Conservation (phyloP, 306 rosid genomes). For the Lathyrus sativus region DNA sequence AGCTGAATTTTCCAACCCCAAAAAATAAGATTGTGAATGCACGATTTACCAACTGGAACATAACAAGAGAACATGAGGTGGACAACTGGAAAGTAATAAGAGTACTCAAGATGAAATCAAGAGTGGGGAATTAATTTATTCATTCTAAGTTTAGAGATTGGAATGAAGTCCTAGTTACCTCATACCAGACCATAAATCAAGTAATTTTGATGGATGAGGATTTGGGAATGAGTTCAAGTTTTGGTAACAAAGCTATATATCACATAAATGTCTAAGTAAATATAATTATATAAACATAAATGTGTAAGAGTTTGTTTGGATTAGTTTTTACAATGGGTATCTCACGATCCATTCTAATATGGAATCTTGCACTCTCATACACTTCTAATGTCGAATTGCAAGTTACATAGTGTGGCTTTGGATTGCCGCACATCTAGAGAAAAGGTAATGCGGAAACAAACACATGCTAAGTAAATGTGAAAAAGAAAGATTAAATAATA, state of each 20-base stretch:
- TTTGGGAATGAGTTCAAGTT: background rate
- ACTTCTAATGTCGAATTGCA: no score
- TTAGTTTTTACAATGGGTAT: no score
- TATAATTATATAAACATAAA: conserved; percentile 8
- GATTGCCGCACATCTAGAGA: no score
- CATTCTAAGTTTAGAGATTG: background rate
- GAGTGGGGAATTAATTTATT: background rate
- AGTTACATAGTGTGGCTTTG: no score
- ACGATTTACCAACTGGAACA: conserved; percentile 2
- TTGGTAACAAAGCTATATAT: conserved; percentile 21
- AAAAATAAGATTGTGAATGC: background rate
- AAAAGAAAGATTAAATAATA: conserved; percentile 21
- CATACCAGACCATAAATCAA: background rate
- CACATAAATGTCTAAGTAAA: conserved; percentile 6
- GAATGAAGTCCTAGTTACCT: background rate
- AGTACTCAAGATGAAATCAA: background rate
- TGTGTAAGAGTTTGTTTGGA: background rate
- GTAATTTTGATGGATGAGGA: conserved; percentile 12
- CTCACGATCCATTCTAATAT: no score
- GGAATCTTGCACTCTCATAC: no score
- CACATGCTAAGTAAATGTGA: background rate
- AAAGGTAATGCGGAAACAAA: no score
- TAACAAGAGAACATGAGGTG: background rate
- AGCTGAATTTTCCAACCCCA: conserved; percentile 2
- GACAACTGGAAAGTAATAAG: background rate